These are phyloP conservation scores for Mortierella alpina DNA, from an alignment of 192 early-diverging fungal species.

Conservation along the genomic window DNA sequence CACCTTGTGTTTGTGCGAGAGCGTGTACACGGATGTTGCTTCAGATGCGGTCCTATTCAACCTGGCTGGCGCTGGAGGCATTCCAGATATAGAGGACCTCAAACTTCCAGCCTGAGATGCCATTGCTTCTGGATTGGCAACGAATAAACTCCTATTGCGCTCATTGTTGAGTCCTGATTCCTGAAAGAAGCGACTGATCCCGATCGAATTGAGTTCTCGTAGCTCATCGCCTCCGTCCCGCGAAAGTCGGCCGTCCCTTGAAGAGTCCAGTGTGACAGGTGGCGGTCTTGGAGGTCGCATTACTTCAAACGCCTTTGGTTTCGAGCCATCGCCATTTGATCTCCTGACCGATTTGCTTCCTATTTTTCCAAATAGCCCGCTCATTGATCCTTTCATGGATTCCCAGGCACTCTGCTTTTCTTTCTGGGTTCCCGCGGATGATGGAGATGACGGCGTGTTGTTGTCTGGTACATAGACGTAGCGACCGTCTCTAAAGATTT, in stretches of 20 bases:
- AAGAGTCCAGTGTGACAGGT: slow-evolving; percentile 5
- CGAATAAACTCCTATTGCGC: slow-evolving; percentile 30
- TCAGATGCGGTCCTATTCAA: slow-evolving; percentile 10
- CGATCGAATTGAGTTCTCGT: slow-evolving; percentile 39
- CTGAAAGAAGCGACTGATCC: slow-evolving; percentile 49
- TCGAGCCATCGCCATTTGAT: slow-evolving; percentile 13
- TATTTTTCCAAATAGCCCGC: slow-evolving; percentile 14
- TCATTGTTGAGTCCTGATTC: slow-evolving; percentile 45
- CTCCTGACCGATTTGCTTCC: slow-evolving; percentile 12
- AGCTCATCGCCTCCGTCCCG: slow-evolving; percentile 36
- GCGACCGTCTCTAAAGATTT: slow-evolving; percentile 45
- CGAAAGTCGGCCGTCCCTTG: slow-evolving; percentile 8
- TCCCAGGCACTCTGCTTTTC: slow-evolving; percentile 18
- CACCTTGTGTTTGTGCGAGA: slow-evolving; percentile 2
- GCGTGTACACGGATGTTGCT: slow-evolving; percentile 14
- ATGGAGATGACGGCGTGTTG: background rate
- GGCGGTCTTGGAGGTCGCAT: slow-evolving; percentile 34
- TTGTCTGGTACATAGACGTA: slow-evolving; percentile 32
- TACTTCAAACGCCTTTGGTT: slow-evolving; percentile 51
- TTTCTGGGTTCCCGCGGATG: background rate
- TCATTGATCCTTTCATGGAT: slow-evolving; percentile 24
- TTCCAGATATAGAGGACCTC: slow-evolving; percentile 24
- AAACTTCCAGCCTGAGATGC: slow-evolving; percentile 26
- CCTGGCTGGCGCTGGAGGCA: slow-evolving; percentile 6
- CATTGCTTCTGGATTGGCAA: slow-evolving; percentile 38